These are phyloP conservation scores for Quercus agrifolia DNA, from an alignment of 306 rosid species.

Conservation along the genomic window DNA sequence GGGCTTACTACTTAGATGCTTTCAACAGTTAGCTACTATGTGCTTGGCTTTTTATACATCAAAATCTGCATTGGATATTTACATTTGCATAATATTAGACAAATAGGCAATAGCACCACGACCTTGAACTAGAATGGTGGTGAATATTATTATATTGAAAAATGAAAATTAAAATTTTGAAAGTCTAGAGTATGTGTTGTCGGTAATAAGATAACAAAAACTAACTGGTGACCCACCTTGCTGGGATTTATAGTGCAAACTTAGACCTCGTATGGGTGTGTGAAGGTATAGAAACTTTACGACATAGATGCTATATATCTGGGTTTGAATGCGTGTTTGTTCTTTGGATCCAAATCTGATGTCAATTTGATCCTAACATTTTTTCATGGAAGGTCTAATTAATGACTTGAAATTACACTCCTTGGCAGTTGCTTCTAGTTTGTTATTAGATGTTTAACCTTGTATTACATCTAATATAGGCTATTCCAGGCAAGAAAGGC, in stretches of 20 bases:
- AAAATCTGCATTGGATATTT: too few species aligned
- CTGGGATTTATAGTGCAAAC: too few species aligned
- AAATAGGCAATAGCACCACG: too few species aligned
- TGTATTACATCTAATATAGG: constrained; percentile 35
- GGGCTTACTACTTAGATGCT: neutral
- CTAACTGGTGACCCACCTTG: too few species aligned
- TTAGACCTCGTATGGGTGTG: neutral
- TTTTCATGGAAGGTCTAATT: neutral
- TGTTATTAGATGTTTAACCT: constrained; percentile 13
- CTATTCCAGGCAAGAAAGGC: constrained; percentile 90
- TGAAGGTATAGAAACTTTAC: neutral
- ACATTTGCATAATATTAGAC: too few species aligned
- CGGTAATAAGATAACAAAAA: too few species aligned
- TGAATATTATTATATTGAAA: too few species aligned
- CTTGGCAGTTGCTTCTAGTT: neutral
- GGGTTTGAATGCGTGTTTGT: neutral
- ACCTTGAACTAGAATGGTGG: too few species aligned
- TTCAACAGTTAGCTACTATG: neutral
- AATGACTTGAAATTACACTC: neutral
- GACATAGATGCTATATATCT: neutral
- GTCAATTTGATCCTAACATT: neutral
- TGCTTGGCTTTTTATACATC: neutral
- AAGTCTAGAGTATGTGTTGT: too few species aligned
- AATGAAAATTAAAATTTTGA: too few species aligned
- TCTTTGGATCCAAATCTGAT: neutral